A percentile compares a stretch with the other conserved stretches of the same genome.
Evolutionary conservation across 1,284 basidiomycete genomes (phyloP).

Genomic region (Pyrrhoderma lamaoense): DNA sequence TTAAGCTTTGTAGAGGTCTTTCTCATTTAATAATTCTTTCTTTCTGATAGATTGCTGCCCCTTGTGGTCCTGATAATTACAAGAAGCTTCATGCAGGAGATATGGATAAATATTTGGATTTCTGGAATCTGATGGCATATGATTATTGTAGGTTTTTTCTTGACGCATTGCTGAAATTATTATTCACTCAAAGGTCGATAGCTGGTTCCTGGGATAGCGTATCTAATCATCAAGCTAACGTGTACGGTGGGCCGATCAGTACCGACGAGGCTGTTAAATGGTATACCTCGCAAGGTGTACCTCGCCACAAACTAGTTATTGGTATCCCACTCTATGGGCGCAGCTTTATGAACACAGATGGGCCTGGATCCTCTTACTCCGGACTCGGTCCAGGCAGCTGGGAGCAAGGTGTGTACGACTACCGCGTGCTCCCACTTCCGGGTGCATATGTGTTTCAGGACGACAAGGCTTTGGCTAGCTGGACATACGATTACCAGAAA

Average conservation of each 20-base stretch:
- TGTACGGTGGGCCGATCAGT: constrained; percentile 63
- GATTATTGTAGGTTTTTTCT: constrained; percentile 56
- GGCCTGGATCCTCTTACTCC: constrained; percentile 71
- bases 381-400: constrained; percentile 71
- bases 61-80: constrained; percentile 87
- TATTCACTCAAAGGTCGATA: constrained; percentile 24
- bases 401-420: constrained; percentile 80
- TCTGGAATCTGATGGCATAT: constrained; percentile 97
- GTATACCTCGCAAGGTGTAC: constrained; percentile 69
- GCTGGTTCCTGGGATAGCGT: constrained; percentile 78
- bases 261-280: constrained; percentile 65
- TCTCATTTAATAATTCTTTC: constrained; percentile 1
- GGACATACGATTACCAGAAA: constrained; percentile 62
- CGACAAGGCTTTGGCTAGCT: constrained; percentile 55
- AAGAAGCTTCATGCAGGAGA: constrained; percentile 67
- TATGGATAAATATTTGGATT: constrained; percentile 86
- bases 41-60: constrained; percentile 69
- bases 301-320: constrained; percentile 75
- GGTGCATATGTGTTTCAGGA: constrained; percentile 56
- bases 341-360: constrained; percentile 81
- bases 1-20: neutral
- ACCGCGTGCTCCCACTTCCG: constrained; percentile 68
- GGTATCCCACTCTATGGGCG: constrained; percentile 91
- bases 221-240: constrained; percentile 84
- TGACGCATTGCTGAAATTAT: constrained; percentile 16